A percentile compares a stretch with the other conserved stretches of the same genome.
phyloP scores from a whole-genome alignment of 305 asterid genomes.

The Withania somnifera region DNA sequence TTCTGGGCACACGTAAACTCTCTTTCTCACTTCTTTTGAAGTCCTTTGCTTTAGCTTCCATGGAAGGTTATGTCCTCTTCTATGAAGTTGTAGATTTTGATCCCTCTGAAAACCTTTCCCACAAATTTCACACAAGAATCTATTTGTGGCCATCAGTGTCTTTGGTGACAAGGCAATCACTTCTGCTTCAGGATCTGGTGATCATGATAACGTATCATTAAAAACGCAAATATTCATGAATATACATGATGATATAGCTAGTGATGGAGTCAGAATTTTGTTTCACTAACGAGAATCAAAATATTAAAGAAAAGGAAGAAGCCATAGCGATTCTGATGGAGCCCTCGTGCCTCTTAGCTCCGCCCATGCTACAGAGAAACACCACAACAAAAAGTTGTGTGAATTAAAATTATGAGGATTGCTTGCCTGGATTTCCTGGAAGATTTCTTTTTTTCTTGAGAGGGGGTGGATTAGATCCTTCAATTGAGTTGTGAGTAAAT shows the following conservation, averaged over 20 bases:
- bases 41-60: conserved; percentile 87
- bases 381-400: background rate
- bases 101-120: conserved; percentile 92
- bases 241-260: conserved; percentile 1
- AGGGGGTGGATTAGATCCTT: conserved; percentile 41
- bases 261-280: background rate
- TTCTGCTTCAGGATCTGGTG: conserved; percentile 79
- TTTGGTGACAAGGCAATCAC: conserved; percentile 75
- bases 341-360: background rate
- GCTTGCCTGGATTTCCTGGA: conserved; percentile 71
- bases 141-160: conserved; percentile 83
- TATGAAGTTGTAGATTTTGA: conserved; percentile 75
- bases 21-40: conserved; percentile 49
- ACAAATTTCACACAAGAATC: conserved; percentile 76
- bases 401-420: background rate
- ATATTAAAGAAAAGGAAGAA: background rate
- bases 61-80: conserved; percentile 87
- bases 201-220: background rate
- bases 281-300: background rate
- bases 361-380: background rate
- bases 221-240: conserved; percentile 4
- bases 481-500: conserved; percentile 20
- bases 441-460: conserved; percentile 76
- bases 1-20: conserved; percentile 89
- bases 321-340: background rate